phyloP scores from a whole-genome alignment of 2,329 filamentous ascomycete species.

The Fusarium sp. region DNA sequence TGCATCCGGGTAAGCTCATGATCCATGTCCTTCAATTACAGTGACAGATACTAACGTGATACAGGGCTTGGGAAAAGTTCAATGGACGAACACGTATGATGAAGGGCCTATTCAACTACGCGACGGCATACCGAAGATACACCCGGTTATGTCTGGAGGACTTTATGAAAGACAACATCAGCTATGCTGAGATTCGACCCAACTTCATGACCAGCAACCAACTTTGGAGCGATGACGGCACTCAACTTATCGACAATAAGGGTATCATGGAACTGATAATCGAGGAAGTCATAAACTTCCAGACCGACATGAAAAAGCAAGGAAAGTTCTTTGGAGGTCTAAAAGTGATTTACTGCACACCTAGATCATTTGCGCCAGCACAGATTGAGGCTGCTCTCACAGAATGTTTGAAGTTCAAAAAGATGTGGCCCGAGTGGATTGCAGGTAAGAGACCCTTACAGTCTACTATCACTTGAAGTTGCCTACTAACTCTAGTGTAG shows the following conservation, averaged over 20 bases:
- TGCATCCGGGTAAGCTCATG: conserved; percentile 62
- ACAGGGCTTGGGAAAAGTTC: conserved; percentile 72
- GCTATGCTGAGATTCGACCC: conserved; percentile 78
- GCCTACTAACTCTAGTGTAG: conserved; percentile 50
- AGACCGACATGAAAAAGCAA: conserved; percentile 46
- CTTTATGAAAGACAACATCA: conserved; percentile 74
- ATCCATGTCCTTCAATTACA: background rate
- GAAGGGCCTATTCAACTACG: conserved; percentile 78
- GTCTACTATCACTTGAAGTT: background rate
- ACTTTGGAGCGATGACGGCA: conserved; percentile 70
- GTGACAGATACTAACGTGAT: conserved; percentile 9
- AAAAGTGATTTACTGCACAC: conserved; percentile 79
- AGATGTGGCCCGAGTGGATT: conserved; percentile 67
- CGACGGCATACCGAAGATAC: conserved; percentile 71
- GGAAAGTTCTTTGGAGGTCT: conserved; percentile 69
- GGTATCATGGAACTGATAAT: conserved; percentile 73
- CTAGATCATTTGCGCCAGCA: conserved; percentile 66
- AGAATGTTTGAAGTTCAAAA: conserved; percentile 73
- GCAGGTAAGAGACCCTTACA: conserved; percentile 63
- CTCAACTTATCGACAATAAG: conserved; percentile 62
- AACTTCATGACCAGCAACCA: conserved; percentile 75
- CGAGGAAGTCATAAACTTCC: conserved; percentile 64
- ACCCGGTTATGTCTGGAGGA: conserved; percentile 70
- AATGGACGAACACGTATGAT: conserved; percentile 77
- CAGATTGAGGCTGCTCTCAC: conserved; percentile 65